Evolutionary conservation across 352 stramenopile genomes (phyloP), one percentile per base, ranked within the genome.

Genomic region (Phytophthora pseudosyringae): DNA sequence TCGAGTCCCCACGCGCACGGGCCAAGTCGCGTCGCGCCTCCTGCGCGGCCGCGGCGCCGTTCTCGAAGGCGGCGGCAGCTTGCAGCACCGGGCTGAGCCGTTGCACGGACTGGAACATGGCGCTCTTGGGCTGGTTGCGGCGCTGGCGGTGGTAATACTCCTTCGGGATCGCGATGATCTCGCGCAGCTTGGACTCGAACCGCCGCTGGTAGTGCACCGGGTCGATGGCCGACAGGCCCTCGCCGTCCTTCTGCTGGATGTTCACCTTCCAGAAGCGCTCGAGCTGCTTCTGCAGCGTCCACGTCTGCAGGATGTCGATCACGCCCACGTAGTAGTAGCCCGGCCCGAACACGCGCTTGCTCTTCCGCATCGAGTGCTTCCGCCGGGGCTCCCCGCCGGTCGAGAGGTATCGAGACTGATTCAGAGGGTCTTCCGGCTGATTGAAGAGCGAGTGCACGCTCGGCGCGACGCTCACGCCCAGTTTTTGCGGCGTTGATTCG

Each of bases 221-320:
- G 9, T 93, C 79, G 46, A 97, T 95, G 4, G 89, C 89, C 7
- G 86, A 95, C n/a, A 97, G 58, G 0, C 89, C 89, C 3, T 94
- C 76, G 8, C 73, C 64, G 48, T 95, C 87, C 36, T 80, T 78
- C 6, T 80, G 80, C 56, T 87, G 77, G 9, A 97, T 48, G 15
- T 83, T 54, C 7, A 93, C 87, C 58, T 97, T 97, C 57, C 75
- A 89, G 55, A 93, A 94, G 16, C 86, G 75, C 73, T 97, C 90
- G 5, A 92, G 44, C 25, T 73, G 64, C 55, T 97, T 97, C 49
- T 93, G 64, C 12, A 88, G 72, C 29, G 85, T 96, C 86, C 86
- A 97, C 44, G 86, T 89, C 71, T 97, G 90, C 38, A 97, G 46
- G 43, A 97, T 97, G 66, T 97, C 90, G 55, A 97, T 97, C 29